Evolutionary conservation across 257 asterid genomes (phyloP), one percentile per base, ranked within the genome.

Genomic region (Anisodus tanguticus): DNA sequence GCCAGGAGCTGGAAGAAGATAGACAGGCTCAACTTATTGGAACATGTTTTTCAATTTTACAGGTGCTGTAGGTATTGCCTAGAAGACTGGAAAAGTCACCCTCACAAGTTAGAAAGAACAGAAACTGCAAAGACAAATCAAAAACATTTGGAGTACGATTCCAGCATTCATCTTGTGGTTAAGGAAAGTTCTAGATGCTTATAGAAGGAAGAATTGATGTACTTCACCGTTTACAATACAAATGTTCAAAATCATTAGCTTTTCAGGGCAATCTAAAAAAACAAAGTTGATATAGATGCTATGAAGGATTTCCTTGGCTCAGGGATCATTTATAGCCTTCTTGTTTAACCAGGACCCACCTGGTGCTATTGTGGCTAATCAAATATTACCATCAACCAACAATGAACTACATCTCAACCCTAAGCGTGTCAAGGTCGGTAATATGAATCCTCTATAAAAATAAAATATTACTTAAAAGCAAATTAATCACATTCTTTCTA

Each of bases 41-140:
- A 9, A 69, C 79, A 70, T 70, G 16, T 70, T 70, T 0, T 3
- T 41, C 15, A 41, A 39, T 41, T 41, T 70, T 70, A 16, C 79
- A 41, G 54, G 55, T 41, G 79, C 79, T 70, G 55, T 41, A 39
- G 8, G 35, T 41, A 16, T 70, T 70, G 55, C 79, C 55, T 70
- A 17, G 54, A 41, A 41, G 15, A 39, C 79, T 8, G 55, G 55
- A 70, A 70, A 70, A 13, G 22, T 22, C 16, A 69, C 55, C 79
- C 35, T 70, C 55, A 68, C 53, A 70, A 70, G 35, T 41, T 39
- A 69, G 54, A 69, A 68, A 70, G 79, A 70, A 41, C 35, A 70
- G 55, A 17, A 70, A 55, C 35, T 41, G 5, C 16, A 43, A 43
- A 16, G 8, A 39, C 2, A 17, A 43, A 17, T 8, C 7, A 70